Conservation (phyloP, 371 early-diverging fungal genomes). For the Coemansia sp. region DNA sequence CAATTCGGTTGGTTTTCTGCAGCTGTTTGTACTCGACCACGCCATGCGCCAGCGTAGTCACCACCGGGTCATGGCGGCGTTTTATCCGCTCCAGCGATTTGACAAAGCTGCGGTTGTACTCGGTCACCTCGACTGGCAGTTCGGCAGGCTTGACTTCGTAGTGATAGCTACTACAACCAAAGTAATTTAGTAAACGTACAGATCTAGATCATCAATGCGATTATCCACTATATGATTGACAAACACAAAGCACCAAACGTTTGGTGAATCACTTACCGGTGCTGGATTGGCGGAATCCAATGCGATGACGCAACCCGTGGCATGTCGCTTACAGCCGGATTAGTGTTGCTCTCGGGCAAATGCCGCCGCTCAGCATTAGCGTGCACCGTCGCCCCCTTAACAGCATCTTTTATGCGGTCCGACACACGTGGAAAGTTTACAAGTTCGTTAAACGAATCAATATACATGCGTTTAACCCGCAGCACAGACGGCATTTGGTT, state of each 20-base stretch:
- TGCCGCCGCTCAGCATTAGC: conserved; percentile 20
- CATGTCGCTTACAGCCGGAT: conserved; percentile 24
- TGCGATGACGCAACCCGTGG: conserved; percentile 29
- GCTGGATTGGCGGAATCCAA: conserved; percentile 47
- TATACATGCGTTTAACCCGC: conserved; percentile 93
- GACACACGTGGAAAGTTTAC: conserved; percentile 64
- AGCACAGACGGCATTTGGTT: conserved; percentile 87
- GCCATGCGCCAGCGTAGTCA: conserved; percentile 91
- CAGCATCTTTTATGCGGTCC: conserved; percentile 40
- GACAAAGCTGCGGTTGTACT: conserved; percentile 81
- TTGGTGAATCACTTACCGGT: conserved; percentile 40
- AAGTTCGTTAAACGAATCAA: conserved; percentile 78
- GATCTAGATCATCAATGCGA: neutral
- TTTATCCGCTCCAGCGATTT: conserved; percentile 87
- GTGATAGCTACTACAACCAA: conserved; percentile 46
- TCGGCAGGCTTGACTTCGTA: conserved; percentile 48
- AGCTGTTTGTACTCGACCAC: conserved; percentile 87
- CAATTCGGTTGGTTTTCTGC: conserved; percentile 60
- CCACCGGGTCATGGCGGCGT: conserved; percentile 90
- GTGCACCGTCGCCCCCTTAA: conserved; percentile 34
- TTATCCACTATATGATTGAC: neutral
- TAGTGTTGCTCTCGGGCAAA: conserved; percentile 33
- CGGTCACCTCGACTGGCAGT: conserved; percentile 68
- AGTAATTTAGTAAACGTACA: neutral
- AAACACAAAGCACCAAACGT: neutral